Base-by-base conservation (phyloP, 2,329 filamentous ascomycete species). In the Phyllosticta citribraziliensis region DNA sequence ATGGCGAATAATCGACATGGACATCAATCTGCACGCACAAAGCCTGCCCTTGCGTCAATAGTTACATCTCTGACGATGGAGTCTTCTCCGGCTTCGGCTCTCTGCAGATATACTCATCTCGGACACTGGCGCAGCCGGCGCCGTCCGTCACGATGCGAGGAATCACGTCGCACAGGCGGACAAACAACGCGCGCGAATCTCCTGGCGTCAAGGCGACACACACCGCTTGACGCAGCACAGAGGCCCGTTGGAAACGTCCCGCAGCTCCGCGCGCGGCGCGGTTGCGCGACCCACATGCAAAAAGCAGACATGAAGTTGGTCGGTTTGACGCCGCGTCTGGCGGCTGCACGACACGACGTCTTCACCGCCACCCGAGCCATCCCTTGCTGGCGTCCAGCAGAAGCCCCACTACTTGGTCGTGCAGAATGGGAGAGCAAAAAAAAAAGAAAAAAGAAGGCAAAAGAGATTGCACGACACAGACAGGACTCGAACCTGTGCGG, bases 401-500 rank as follows among this genome's bases (percentile, higher is more conserved):
- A 47, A n/a, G 40, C 17, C 3, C 33, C 33, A 40, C 6, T 17
- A n/a, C n/a, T n/a, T n/a, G 5, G 11, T 47, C n/a, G 40, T 47
- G 40, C 14, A 22, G 19, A 51, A 52, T 22, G 4, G 6, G 10
- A 19, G 24, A 51, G 11, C 17, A 5, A n/a, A 54, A 58, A 52
- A 30, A 33, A 22, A 53, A 14, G 25, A 33, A 24, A 25, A 25
- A n/a, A n/a, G n/a, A 53, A 17, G 3, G 3, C 10, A 24, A 19
- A 25, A 24, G 8, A 5, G 1, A 4, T n/a, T 20, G 54, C 51
- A 51, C 62, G 62, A 62, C 62, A 52, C 35, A 59, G 60, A 64
- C 60, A 65, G 53, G 64, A 65, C 63, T 65, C 64, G 64, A 65
- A 65, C 62, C 47, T 64, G 60, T 61, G 64, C 59, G 62, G 55